These are phyloP conservation scores for Termitomyces sp. DNA, from an alignment of 768 basidiomycete genomes.

Conservation along the genomic window DNA sequence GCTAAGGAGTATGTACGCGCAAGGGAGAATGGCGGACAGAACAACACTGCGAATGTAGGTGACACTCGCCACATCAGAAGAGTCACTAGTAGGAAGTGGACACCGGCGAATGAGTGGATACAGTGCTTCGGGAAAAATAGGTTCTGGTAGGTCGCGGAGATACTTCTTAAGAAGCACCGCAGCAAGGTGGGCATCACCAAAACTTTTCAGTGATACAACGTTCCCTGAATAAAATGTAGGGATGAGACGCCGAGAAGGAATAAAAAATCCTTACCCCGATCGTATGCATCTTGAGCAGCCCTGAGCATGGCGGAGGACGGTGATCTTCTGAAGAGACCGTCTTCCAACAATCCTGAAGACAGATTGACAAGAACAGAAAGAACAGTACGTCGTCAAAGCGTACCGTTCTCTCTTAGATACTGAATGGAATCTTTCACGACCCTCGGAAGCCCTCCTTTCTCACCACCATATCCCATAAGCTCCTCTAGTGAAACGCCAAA, in stretches of 20 bases:
- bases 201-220: slow-evolving; percentile 74
- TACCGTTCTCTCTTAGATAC: slow-evolving; percentile 63
- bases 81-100: slow-evolving; percentile 52
- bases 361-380: background rate
- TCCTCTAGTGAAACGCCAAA: slow-evolving; percentile 84
- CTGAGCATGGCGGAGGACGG: slow-evolving; percentile 66
- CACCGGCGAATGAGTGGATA: slow-evolving; percentile 69
- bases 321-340: slow-evolving; percentile 83
- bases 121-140: slow-evolving; percentile 69
- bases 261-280: slow-evolving; percentile 52
- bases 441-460: slow-evolving; percentile 79
- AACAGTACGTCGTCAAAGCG: slow-evolving; percentile 16
- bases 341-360: slow-evolving; percentile 55
- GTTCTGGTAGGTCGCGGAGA: slow-evolving; percentile 73
- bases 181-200: slow-evolving; percentile 75
- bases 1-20: slow-evolving; percentile 71
- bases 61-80: slow-evolving; percentile 54
- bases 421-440: slow-evolving; percentile 75
- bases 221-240: slow-evolving; percentile 46
- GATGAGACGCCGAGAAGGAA: background rate
- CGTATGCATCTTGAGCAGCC: slow-evolving; percentile 81
- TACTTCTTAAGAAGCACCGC: slow-evolving; percentile 88
- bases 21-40: slow-evolving; percentile 65
- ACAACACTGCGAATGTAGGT: slow-evolving; percentile 67
- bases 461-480: slow-evolving; percentile 79